Percentiles rank a stretch among this genome's conserved stretches.
Conservation (phyloP, 2,329 filamentous ascomycete species). For the Fonsecaea pugnacius region DNA sequence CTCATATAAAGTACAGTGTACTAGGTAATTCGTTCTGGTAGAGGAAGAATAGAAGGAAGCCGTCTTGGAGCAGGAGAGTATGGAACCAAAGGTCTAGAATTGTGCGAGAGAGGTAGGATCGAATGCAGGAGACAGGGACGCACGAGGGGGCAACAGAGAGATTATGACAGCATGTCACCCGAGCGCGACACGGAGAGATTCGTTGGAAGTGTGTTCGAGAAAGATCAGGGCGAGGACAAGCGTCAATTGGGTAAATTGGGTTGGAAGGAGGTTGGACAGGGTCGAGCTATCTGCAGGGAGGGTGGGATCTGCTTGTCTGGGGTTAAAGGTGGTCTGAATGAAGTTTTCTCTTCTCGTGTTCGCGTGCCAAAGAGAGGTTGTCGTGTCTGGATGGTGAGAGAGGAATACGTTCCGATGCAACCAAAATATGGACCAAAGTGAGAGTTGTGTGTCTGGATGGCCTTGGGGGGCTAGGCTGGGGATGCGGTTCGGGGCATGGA, state of each 20-base stretch:
- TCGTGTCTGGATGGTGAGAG: not conserved
- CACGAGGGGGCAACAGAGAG: slow-evolving; percentile 6
- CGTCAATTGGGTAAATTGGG: slow-evolving; percentile 18
- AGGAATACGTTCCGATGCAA: not conserved
- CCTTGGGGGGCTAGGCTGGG: slow-evolving; percentile 5
- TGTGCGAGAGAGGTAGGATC: not conserved
- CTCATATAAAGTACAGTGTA: slow-evolving; percentile 14
- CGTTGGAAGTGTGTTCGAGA: slow-evolving; percentile 9
- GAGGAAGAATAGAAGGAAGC: not conserved
- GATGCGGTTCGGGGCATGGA: slow-evolving; percentile 9
- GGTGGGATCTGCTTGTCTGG: slow-evolving; percentile 1
- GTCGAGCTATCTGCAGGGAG: slow-evolving; percentile 2
- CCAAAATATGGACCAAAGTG: not conserved
- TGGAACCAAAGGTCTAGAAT: slow-evolving; percentile 7
- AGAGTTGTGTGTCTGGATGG: not conserved
- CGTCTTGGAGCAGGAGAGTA: not conserved
- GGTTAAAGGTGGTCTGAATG: slow-evolving; percentile 16
- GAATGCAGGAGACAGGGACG: slow-evolving; percentile 1
- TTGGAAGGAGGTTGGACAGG: slow-evolving; percentile 4
- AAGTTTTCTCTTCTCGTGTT: not conserved
- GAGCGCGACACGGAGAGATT: slow-evolving; percentile 20
- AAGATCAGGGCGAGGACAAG: slow-evolving; percentile 18
- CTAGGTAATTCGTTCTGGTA: not conserved
- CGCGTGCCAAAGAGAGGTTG: not conserved
- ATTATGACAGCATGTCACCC: slow-evolving; percentile 31